These are phyloP conservation scores for Gamsiella multidivaricata DNA, from an alignment of 192 early-diverging fungal genomes.

Conservation along the genomic window DNA sequence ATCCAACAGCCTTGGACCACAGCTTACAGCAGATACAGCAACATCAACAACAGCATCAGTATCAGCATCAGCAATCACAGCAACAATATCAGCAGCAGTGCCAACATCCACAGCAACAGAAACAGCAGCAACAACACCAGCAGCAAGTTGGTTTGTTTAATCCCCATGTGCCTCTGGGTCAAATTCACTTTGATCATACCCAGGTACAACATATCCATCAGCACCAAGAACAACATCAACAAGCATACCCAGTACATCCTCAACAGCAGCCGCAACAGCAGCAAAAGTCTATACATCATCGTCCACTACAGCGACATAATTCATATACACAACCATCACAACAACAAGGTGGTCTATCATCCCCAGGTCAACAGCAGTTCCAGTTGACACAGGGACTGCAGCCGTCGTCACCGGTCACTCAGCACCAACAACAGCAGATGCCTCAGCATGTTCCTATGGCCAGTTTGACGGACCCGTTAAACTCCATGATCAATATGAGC, in stretches of 20 bases:
- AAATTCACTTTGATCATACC: conserved; percentile 5
- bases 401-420: not conserved
- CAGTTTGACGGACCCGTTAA: conserved; percentile 24
- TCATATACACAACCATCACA: conserved; percentile 1
- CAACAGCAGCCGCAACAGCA: conserved; percentile 27
- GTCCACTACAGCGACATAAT: not conserved
- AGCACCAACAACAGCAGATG: not conserved
- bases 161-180: too few relatives aligned
- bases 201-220: not conserved
- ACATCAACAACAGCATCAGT: conserved; percentile 8
- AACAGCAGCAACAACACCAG: conserved; percentile 16
- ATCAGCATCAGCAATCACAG: not conserved
- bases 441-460: conserved; percentile 10
- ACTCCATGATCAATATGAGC: conserved; percentile 26
- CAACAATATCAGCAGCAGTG: conserved; percentile 16
- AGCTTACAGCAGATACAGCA: conserved; percentile 16
- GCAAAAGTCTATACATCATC: too few relatives aligned
- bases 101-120: conserved; percentile 1
- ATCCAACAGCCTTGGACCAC: not conserved
- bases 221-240: conserved; percentile 13
- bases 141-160: too few relatives aligned
- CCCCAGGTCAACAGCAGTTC: conserved; percentile 5
- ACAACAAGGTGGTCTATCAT: conserved; percentile 8
- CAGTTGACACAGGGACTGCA: not conserved
- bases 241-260: conserved; percentile 18